These are phyloP conservation scores for Cyclostephanos tholiformis DNA, from an alignment of 108 stramenopile genomes.

Conservation along the genomic window DNA sequence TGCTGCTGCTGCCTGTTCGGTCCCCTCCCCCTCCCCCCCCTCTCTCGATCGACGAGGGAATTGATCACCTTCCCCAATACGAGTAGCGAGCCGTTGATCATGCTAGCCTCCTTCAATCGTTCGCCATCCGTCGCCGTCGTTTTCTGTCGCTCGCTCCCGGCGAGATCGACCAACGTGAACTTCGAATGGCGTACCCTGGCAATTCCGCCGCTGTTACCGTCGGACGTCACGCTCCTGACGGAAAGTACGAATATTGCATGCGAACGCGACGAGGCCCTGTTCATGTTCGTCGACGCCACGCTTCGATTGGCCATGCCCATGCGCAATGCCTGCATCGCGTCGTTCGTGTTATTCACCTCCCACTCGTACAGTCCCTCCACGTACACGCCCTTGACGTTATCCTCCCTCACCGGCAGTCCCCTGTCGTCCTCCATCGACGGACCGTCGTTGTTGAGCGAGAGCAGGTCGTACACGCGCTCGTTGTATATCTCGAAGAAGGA, in stretches of 20 bases:
- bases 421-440: slow-evolving; percentile 26
- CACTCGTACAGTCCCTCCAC: slow-evolving; percentile 59
- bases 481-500: slow-evolving; percentile 63
- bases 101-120: slow-evolving; percentile 71
- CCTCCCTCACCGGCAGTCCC: slow-evolving; percentile 65
- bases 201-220: slow-evolving; percentile 19
- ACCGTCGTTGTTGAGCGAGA: slow-evolving; percentile 37
- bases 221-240: slow-evolving; percentile 45
- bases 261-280: slow-evolving; percentile 58
- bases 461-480: slow-evolving; percentile 57
- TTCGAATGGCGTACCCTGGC: slow-evolving; percentile 40
- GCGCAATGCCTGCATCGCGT: slow-evolving; percentile 39
- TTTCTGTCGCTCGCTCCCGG: slow-evolving; percentile 52
- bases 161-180: slow-evolving; percentile 53
- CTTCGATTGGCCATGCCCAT: slow-evolving; percentile 26
- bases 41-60: slow-evolving; percentile 59
- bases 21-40: slow-evolving; percentile 2
- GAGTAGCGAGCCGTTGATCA: slow-evolving; percentile 70
- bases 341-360: slow-evolving; percentile 35
- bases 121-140: slow-evolving; percentile 54
- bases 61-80: slow-evolving; percentile 80
- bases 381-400: slow-evolving; percentile 54
- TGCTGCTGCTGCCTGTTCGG: slow-evolving; percentile 15
- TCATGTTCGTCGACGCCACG: slow-evolving; percentile 74
- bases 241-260: slow-evolving; percentile 64